A percentile compares a stretch with the other conserved stretches of the same genome.
Evolutionary conservation across 2,329 filamentous ascomycete species (phyloP).

Genomic region (Fusarium abutilonis): DNA sequence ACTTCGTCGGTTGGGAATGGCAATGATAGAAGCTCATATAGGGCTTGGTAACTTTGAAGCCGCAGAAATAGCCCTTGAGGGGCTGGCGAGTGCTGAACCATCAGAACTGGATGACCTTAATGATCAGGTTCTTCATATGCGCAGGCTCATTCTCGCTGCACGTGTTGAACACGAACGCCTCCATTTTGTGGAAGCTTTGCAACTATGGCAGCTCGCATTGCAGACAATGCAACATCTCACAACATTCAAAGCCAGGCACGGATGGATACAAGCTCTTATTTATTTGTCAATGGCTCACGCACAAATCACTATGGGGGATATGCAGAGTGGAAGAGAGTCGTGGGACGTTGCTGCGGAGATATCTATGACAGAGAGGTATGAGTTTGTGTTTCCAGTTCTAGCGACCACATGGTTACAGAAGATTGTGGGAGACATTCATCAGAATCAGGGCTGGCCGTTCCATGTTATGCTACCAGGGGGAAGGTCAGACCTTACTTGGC

Average conservation of each 20-base stretch:
- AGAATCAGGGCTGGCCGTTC: constrained; percentile 45
- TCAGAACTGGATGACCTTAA: constrained; percentile 45
- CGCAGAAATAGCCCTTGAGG: constrained; percentile 23
- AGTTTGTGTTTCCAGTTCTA: constrained; percentile 47
- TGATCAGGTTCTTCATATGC: constrained; percentile 48
- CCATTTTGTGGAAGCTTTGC: constrained; percentile 27
- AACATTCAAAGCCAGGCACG: constrained; percentile 38
- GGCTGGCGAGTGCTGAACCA: constrained; percentile 33
- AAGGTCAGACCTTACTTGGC: constrained; percentile 42
- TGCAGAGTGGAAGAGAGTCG: constrained; percentile 15
- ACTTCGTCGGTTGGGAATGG: constrained; percentile 42
- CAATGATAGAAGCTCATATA: constrained; percentile 40
- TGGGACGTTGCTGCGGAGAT: constrained; percentile 44
- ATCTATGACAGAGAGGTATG: constrained; percentile 43
- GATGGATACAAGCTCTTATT: constrained; percentile 43
- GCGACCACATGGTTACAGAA: constrained; percentile 46
- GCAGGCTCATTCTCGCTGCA: constrained; percentile 42
- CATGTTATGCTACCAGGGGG: constrained; percentile 48
- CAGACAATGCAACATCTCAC: constrained; percentile 35
- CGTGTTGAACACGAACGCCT: constrained; percentile 37
- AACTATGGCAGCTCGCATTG: constrained; percentile 35
- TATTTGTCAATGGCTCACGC: constrained; percentile 47
- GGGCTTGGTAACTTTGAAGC: constrained; percentile 32
- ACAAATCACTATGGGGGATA: constrained; percentile 37
- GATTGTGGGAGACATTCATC: constrained; percentile 42